Evolutionary conservation across 768 basidiomycete species (phyloP).

Genomic region (Leccinum rimulosum): DNA sequence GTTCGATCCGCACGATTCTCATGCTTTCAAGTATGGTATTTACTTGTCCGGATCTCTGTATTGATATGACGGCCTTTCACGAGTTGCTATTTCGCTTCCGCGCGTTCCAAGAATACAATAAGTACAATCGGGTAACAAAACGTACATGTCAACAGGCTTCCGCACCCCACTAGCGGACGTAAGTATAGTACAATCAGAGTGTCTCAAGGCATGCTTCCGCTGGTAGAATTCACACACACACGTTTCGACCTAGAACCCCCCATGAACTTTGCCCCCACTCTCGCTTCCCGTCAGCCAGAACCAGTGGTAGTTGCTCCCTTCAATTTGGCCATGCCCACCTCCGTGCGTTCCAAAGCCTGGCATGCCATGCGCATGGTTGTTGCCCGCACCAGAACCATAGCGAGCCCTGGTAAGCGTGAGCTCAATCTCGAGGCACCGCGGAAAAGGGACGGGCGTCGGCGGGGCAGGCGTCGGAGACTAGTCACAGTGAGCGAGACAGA

Average conservation of each 20-base stretch:
- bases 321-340: slow-evolving; percentile 19
- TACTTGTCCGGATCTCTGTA: neutral
- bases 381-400: slow-evolving; percentile 13
- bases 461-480: slow-evolving; percentile 17
- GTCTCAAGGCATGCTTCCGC: neutral
- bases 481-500: neutral
- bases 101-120: neutral
- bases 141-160: neutral
- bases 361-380: slow-evolving; percentile 13
- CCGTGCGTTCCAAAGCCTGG: slow-evolving; percentile 17
- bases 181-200: neutral
- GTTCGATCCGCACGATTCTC: neutral
- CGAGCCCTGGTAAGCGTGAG: slow-evolving; percentile 11
- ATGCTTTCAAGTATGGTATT: neutral
- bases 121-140: neutral
- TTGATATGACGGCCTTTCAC: neutral
- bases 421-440: slow-evolving; percentile 9
- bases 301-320: slow-evolving; percentile 21
- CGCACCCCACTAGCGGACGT: neutral
- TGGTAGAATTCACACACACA: no score
- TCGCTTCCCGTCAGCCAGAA: slow-evolving; percentile 20
- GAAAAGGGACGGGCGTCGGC: slow-evolving; percentile 7
- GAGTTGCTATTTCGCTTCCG: neutral
- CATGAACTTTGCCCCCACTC: slow-evolving; percentile 5
- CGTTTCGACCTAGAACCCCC: neutral